Percentiles rank a stretch among this genome's conserved stretches.
phyloP scores from a whole-genome alignment of 2,329 filamentous ascomycete genomes.

The Aspergillus clavatus region DNA sequence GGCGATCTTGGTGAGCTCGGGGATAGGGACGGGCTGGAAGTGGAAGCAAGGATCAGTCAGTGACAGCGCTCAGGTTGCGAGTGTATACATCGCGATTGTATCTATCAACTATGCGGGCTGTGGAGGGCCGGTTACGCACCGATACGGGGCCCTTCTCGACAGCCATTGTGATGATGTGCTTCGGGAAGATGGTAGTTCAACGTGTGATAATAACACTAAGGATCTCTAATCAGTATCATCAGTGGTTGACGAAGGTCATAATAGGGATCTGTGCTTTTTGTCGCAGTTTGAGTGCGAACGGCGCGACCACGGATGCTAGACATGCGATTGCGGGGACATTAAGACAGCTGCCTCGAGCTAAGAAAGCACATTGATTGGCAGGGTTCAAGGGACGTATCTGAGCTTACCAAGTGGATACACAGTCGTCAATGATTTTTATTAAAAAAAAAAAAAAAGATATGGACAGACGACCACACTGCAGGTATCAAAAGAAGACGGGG shows the following conservation, averaged over 20 bases:
- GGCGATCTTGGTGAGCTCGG: constrained; percentile 78
- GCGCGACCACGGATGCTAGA: constrained; percentile 14
- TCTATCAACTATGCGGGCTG: constrained; percentile 7
- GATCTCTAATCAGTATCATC: constrained; percentile 10
- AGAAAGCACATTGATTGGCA: neutral
- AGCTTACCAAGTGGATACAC: neutral
- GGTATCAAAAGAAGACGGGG: constrained; percentile 2
- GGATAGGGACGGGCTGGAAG: constrained; percentile 66
- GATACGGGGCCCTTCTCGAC: constrained; percentile 24
- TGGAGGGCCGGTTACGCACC: constrained; percentile 17
- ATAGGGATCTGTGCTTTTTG: constrained; percentile 11
- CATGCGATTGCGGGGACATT: constrained; percentile 11
- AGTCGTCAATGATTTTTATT: no score
- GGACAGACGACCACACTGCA: neutral
- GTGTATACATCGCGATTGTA: neutral
- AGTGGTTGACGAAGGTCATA: constrained; percentile 7
- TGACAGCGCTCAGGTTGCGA: constrained; percentile 4
- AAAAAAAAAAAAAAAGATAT: no score
- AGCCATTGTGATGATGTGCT: constrained; percentile 27
- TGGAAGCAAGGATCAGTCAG: neutral
- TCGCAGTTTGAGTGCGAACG: constrained; percentile 9
- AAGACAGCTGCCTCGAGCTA: neutral
- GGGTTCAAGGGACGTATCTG: neutral
- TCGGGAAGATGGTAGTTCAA: neutral
- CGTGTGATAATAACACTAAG: neutral